Base-by-base conservation (phyloP, 306 rosid genomes). In the Cajanus cajan region DNA sequence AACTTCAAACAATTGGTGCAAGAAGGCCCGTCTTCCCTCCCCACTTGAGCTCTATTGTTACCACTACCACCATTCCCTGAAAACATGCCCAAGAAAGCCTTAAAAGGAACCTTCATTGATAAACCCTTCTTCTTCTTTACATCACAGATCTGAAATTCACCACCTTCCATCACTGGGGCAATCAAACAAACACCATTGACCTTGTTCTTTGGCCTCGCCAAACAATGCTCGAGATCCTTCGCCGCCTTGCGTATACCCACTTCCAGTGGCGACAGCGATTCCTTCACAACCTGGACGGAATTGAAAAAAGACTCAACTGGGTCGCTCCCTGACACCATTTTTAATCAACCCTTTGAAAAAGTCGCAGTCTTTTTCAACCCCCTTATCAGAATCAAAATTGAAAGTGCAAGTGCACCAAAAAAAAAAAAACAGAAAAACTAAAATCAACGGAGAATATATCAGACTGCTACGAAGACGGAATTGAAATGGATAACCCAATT, bases 281-380 rank as follows among this genome's bases (percentile, higher is more conserved):
- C 98, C 83, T 93, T 93, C 45, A 93, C 84, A 52, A 82, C 82
- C 41, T 91, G 98, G 87, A 96, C 85, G 81, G 99, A 90, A 88
- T 87, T 91, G 87, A 91, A 81, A 88, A 96, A 86, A 39, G 94
- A 90, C 83, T 96, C 96, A 58, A 88, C 87, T 63, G 99, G 98
- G 86, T 90, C 94, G 71, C 89, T 90, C 33, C 86, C 84, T 28
- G 93, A 77, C 84, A 93, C 93, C 99, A 96, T 96, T 77, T 85
- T 86, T 83, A 21, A 85, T 65, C 76, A 80, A 52, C 71, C 84
- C 83, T 25, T 70, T 73, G 51, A 71, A 86, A 71, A 86, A 85
- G 74, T 52, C 73, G 2, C 16, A 45, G 82, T 54, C 77, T 79
- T 61, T 80, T 5, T 36, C 44, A 14, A 59, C 63, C 44, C 10